Evolutionary conservation across 1,284 basidiomycete genomes (phyloP).

Genomic region (Puccinia hordei): DNA sequence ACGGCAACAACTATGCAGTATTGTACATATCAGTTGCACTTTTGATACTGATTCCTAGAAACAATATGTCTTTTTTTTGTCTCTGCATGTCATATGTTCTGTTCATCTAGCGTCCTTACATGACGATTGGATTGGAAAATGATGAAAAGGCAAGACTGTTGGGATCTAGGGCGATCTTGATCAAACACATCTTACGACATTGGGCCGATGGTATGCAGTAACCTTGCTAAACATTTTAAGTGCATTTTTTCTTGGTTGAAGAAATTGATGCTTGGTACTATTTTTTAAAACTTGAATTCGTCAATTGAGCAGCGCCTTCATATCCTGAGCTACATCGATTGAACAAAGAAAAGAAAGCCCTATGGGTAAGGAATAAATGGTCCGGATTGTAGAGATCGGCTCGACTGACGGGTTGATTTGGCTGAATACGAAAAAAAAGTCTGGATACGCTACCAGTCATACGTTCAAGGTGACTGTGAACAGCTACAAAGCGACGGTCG

Average conservation of each 20-base stretch:
- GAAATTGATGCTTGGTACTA: too few species aligned
- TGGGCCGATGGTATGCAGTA: constrained; percentile 37
- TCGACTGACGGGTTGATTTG: not conserved
- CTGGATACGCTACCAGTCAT: constrained; percentile 54
- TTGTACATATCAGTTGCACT: not conserved
- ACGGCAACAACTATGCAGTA: not conserved
- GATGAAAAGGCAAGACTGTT: constrained; percentile 38
- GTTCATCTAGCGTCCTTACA: constrained; percentile 34
- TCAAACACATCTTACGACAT: constrained; percentile 43
- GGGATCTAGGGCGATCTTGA: constrained; percentile 36
- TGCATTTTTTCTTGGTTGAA: not conserved
- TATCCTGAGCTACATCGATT: constrained; percentile 32
- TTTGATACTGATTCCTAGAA: not conserved
- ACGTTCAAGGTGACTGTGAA: constrained; percentile 81
- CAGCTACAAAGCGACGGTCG: constrained; percentile 74
- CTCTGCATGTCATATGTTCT: too few species aligned
- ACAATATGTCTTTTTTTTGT: not conserved
- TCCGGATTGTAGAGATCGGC: not conserved
- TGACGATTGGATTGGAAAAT: constrained; percentile 31
- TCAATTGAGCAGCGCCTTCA: constrained; percentile 19
- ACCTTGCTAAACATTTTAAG: not conserved
- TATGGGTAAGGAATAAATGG: constrained; percentile 25
- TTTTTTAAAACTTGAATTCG: not conserved
- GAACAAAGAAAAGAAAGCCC: constrained; percentile 20
- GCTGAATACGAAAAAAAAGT: not conserved